A percentile compares a stretch with the other conserved stretches of the same genome.
Conservation (phyloP, 345 rosid genomes). For the Syzygium jambos region DNA sequence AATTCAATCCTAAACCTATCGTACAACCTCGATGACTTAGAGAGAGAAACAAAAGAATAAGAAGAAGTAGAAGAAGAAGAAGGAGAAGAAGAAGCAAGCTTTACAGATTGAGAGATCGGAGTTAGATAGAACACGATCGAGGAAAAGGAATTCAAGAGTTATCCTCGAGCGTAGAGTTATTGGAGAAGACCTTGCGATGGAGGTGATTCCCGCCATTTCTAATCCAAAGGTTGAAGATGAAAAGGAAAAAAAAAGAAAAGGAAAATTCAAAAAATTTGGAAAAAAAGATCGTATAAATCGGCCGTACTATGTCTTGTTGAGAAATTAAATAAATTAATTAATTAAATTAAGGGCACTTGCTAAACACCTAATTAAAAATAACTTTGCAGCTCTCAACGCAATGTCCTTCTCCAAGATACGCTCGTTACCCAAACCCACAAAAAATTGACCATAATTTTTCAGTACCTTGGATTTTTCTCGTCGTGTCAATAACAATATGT, state of each 20-base stretch:
- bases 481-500: too few species aligned
- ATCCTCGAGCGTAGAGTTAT: neutral
- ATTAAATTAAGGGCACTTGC: neutral
- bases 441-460: neutral
- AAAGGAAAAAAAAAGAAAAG: neutral
- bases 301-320: neutral
- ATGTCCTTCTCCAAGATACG: neutral
- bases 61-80: neutral
- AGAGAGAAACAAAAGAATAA: neutral
- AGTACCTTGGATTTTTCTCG: accelerated
- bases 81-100: neutral
- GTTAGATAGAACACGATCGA: neutral
- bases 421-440: neutral
- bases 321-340: neutral
- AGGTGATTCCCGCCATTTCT: neutral
- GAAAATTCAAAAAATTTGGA: neutral
- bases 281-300: neutral
- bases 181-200: neutral
- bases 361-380: neutral
- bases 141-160: neutral
- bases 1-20: neutral
- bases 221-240: neutral
- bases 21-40: neutral
- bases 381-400: neutral
- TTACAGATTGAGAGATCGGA: neutral